phyloP scores from a whole-genome alignment of 129 eudicot species.

The Dittrichia graveolens region DNA sequence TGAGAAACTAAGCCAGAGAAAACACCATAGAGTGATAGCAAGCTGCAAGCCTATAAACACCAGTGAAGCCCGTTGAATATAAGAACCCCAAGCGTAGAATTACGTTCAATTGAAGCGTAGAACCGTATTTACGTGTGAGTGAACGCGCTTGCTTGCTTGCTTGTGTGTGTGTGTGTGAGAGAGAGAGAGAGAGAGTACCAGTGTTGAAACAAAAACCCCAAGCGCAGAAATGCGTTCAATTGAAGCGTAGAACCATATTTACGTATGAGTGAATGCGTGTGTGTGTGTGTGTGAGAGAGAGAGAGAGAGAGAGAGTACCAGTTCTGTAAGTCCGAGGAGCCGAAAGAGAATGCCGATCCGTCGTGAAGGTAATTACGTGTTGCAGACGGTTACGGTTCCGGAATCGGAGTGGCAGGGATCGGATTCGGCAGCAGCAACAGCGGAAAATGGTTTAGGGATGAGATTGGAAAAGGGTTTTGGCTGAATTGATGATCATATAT shows the following conservation, averaged over 20 bases:
- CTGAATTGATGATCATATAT: constrained; percentile 22
- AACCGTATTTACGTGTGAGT: constrained; percentile 3
- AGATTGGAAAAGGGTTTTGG: constrained; percentile 42
- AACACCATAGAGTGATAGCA: neutral
- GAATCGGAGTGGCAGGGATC: constrained; percentile 36
- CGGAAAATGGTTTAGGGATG: constrained; percentile 6
- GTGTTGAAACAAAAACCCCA: no score
- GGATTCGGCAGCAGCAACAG: neutral
- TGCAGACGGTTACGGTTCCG: constrained; percentile 12
- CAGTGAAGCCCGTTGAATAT: neutral
- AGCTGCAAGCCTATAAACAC: neutral
- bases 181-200: no score
- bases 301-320: constrained; percentile 27
- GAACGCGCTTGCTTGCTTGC: no score
- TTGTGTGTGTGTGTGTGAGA: no score
- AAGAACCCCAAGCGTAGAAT: constrained; percentile 7
- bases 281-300: no score
- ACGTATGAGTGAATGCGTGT: no score
- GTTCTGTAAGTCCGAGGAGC: constrained; percentile 23
- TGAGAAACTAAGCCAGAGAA: neutral
- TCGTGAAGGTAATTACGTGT: neutral
- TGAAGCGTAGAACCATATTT: no score
- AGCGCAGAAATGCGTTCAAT: no score
- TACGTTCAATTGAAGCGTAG: neutral
- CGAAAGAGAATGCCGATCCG: neutral